Base-by-base conservation (phyloP, 257 asterid species). In the Nicotiana undulata region DNA sequence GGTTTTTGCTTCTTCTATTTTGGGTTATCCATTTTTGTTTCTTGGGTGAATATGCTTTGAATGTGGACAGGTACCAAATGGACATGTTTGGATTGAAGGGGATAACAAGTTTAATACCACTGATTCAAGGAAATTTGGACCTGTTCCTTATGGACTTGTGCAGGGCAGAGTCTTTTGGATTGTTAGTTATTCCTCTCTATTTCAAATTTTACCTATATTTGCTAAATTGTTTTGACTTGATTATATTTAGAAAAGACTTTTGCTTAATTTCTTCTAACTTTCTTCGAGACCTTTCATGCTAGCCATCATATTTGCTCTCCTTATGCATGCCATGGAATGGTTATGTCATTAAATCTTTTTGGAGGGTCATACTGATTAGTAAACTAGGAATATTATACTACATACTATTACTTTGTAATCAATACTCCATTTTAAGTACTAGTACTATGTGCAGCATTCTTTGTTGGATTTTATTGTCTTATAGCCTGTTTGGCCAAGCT, bases 71-170 rank as follows among this genome's bases (percentile, higher is more conserved):
- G 94, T 93, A 18, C 98, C 98, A 58, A 83, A 89, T 82, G 97
- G 97, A 44, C 97, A 92, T 85, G 86, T 94, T 82, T 94, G 97
- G 98, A 83, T 94, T 12, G 93, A 94, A 81, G 98, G 97, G 22
- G 97, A 93, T 83, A 90, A 89, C 79, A 65, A 67, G 51, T 80
- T 81, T 59, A 26, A 78, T 2, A 87, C 93, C 66, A 80, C 53
- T 49, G 98, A 93, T 85, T 94, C 98, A 18, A 91, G 96, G 86
- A 59, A 65, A 28, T 93, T 87, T 82, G 97, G 97, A 79, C 87
- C 98, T 32, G 88, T 94, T 85, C 98, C 98, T 79, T 93, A 79
- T 76, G 94, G 89, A 63, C 93, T 85, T 75, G 12, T 93, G 28
- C 86, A 89, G 16, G 89, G 91, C 88, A 90, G 88, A 85, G 78